phyloP scores from a whole-genome alignment of 257 asterid genomes.

The Anisodus acutangulus region DNA sequence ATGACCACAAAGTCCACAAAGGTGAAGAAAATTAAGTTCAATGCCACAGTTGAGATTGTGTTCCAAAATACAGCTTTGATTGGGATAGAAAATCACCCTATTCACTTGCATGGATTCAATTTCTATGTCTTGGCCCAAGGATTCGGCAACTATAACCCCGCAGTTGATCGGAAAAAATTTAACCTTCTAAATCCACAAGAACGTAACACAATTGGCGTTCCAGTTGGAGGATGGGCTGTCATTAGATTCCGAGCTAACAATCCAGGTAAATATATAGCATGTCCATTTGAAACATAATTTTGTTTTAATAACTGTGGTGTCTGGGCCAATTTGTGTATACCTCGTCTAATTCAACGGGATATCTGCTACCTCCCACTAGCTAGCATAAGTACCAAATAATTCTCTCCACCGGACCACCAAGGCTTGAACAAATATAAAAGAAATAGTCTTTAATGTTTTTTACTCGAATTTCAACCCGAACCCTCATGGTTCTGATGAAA shows the following conservation, averaged over 20 bases:
- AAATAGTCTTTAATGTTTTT: too few species aligned
- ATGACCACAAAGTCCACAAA: conserved; percentile 32
- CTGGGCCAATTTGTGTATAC: too few species aligned
- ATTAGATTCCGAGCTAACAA: conserved; percentile 30
- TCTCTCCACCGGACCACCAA: too few species aligned
- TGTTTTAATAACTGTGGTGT: not conserved
- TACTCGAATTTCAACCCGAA: too few species aligned
- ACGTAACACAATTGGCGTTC: conserved; percentile 29
- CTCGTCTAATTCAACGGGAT: too few species aligned
- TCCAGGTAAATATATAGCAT: not conserved
- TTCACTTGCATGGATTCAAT: conserved; percentile 31
- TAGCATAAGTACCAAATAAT: too few species aligned
- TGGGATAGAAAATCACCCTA: conserved; percentile 28
- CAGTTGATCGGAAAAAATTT: conserved; percentile 12
- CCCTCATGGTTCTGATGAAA: too few species aligned
- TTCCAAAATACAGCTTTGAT: conserved; percentile 27
- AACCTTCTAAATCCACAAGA: conserved; percentile 29
- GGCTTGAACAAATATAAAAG: too few species aligned
- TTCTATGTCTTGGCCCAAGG: conserved; percentile 32
- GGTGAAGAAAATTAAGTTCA: conserved; percentile 29
- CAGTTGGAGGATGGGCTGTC: conserved; percentile 30
- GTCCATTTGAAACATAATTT: not conserved
- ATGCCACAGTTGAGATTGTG: conserved; percentile 28
- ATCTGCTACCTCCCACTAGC: too few species aligned
- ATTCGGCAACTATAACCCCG: conserved; percentile 25